Base-by-base conservation (phyloP, 1,284 basidiomycete genomes). In the Cutaneotrichosporon sp. region DNA sequence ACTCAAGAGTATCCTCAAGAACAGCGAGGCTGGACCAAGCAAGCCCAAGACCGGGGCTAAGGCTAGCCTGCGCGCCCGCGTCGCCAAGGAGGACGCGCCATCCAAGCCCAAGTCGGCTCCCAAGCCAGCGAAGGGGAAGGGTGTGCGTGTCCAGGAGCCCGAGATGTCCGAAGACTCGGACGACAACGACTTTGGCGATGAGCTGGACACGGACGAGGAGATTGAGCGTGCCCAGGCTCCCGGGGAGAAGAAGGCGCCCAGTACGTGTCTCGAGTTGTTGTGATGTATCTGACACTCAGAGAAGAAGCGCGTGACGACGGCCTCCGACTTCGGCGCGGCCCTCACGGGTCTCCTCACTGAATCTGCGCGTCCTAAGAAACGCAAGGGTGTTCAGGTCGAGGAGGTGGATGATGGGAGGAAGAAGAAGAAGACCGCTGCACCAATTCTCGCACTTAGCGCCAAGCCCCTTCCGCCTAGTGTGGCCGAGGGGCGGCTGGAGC, bases 321-420 rank as follows among this genome's bases (percentile, higher is more conserved):
- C 77, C 8, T 72, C 75, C 10, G 71, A 71, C 46, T 81, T 81
- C 69, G 80, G 78, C 26, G 66, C 70, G 7, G 79, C 79, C 5
- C 72, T 81, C 5, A 74, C 79, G 3, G 72, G 74, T 18, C 75
- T 81, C 5, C 70, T 81, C n/a, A 56, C 72, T 47, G 77, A 78
- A 62, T 63, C 70, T 5, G 55, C 69, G 22, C 65, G 63, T 6
- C 50, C 67, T 5, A 69, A 69, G 64, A 69, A 65, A 57, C 55
- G 64, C n/a, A 70, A 69, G 64, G 40, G 10, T 32, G 53, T 63
- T 46, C 31, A 21, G n/a, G 51, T 38, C 50, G 47, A 62, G 16
- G 46, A 57, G n/a, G 55, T 36, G 47, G 60, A 61, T 5, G 59
- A 59, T 10, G 58, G 62, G 16, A 30, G 62, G 10, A 60, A 65